A percentile compares a stretch with the other conserved stretches of the same genome.
Conservation (phyloP, 2,329 filamentous ascomycete genomes). For the Orbilia ellipsospora region DNA sequence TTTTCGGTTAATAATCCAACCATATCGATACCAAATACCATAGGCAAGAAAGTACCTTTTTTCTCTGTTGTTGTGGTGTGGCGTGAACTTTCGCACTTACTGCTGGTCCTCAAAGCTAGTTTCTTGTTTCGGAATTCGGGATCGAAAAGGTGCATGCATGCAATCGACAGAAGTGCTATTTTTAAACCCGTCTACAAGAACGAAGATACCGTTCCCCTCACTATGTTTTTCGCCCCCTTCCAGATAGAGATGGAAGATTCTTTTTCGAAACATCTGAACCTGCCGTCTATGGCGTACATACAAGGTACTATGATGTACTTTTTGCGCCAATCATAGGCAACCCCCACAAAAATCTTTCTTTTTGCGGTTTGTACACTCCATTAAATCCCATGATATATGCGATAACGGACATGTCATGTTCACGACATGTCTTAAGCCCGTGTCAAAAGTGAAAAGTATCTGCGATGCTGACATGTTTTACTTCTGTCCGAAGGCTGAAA, state of each 20-base stretch:
- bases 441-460: too few species aligned
- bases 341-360: background rate
- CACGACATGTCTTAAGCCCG: too few species aligned
- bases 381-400: background rate
- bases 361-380: background rate
- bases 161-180: constrained; percentile 19
- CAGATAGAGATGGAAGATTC: background rate
- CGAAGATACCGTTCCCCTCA: background rate
- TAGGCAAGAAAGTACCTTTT: background rate
- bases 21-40: constrained; percentile 14
- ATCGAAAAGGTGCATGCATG: constrained; percentile 2
- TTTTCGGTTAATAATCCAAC: constrained; percentile 1
- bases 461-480: too few species aligned
- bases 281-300: constrained; percentile 32
- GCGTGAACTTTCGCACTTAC: constrained; percentile 1
- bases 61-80: background rate
- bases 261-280: constrained; percentile 27
- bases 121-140: constrained; percentile 12
- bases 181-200: constrained; percentile 19
- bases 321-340: background rate
- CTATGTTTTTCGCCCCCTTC: too few species aligned
- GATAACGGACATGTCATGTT: too few species aligned
- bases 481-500: too few species aligned
- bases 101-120: background rate
- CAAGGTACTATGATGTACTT: constrained; percentile 6